These are phyloP conservation scores for Boletales sp. DNA, from an alignment of 768 basidiomycete genomes.

Conservation along the genomic window DNA sequence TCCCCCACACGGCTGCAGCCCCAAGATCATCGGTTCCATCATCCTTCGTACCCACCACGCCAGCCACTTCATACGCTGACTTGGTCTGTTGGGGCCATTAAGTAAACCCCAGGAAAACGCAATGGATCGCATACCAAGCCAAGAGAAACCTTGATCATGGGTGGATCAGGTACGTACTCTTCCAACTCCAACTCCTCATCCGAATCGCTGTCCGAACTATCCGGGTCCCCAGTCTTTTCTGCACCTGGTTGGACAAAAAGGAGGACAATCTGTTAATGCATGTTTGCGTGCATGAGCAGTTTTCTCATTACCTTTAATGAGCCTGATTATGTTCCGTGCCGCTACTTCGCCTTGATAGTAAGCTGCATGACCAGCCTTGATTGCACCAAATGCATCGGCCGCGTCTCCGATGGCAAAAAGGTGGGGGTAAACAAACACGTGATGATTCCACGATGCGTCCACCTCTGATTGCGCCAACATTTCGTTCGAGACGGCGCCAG, in stretches of 20 bases:
- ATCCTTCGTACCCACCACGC: constrained; percentile 40
- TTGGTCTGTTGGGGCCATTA: constrained; percentile 29
- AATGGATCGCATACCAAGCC: constrained; percentile 43
- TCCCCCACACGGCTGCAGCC: constrained; percentile 45
- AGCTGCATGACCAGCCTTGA: constrained; percentile 57
- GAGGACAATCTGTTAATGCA: too few relatives aligned
- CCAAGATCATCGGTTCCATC: constrained; percentile 47
- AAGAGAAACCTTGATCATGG: constrained; percentile 61
- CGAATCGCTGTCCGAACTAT: not conserved
- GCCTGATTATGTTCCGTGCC: constrained; percentile 49
- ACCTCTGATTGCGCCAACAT: not conserved
- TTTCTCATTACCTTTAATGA: constrained; percentile 32
- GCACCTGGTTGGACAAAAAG: too few relatives aligned
- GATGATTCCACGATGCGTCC: not conserved
- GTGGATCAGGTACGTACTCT: constrained; percentile 42
- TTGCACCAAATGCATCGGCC: constrained; percentile 62
- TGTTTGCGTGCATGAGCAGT: not conserved
- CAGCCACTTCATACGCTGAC: constrained; percentile 45
- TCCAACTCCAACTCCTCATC: constrained; percentile 29
- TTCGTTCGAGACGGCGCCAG: too few relatives aligned
- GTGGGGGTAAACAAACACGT: constrained; percentile 37
- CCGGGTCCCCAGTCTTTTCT: too few relatives aligned
- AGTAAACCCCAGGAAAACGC: not conserved
- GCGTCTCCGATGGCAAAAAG: constrained; percentile 63
- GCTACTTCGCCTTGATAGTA: constrained; percentile 52